Percentiles rank a stretch among this genome's conserved stretches.
Conservation (phyloP, 2,329 filamentous ascomycete genomes). For the Ceratocystis albifundus region DNA sequence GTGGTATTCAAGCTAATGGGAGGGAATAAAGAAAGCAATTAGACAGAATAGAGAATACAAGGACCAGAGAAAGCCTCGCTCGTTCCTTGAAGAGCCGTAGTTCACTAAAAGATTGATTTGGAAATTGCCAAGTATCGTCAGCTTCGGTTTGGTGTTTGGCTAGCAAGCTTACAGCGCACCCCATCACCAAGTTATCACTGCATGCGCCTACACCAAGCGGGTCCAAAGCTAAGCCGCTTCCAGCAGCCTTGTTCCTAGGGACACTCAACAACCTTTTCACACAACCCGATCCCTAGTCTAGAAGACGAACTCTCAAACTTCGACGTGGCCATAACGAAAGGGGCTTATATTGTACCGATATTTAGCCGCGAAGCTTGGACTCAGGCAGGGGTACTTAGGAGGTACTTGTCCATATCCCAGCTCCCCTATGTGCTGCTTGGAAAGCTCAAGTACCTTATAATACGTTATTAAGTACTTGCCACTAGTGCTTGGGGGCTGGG, state of each 20-base stretch:
- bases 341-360: conserved; percentile 3
- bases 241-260: conserved; percentile 9
- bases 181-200: neutral
- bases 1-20: conserved; percentile 21
- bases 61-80: conserved; percentile 14
- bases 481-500: conserved; percentile 21
- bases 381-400: neutral
- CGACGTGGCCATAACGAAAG: conserved; percentile 23
- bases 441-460: neutral
- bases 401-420: neutral
- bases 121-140: conserved; percentile 6
- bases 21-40: neutral
- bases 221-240: neutral
- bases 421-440: neutral
- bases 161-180: neutral
- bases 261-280: neutral
- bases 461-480: neutral
- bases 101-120: neutral
- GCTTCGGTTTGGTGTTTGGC: neutral
- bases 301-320: neutral
- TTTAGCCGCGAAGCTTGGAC: neutral
- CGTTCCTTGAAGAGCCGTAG: neutral
- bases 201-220: neutral
- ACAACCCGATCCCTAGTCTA: conserved; percentile 8
- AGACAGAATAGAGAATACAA: neutral